Percentiles rank a stretch among this genome's conserved stretches.
Conservation (phyloP, 2,329 filamentous ascomycete species). For the Fusarium nematophilum region DNA sequence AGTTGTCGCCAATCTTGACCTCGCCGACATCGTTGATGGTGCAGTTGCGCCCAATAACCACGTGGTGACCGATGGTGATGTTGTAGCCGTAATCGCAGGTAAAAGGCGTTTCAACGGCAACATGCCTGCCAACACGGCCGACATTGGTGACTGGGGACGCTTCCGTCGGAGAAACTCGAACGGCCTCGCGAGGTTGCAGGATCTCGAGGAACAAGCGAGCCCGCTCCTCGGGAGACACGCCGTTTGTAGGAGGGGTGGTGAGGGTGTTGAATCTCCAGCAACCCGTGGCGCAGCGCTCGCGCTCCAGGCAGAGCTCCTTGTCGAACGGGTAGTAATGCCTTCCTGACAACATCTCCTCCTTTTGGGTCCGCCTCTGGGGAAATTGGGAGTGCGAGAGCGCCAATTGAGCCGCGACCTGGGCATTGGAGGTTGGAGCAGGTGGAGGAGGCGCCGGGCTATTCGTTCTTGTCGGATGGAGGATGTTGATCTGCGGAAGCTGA, state of each 20-base stretch:
- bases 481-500: slow-evolving; percentile 67
- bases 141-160: slow-evolving; percentile 63
- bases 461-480: slow-evolving; percentile 63
- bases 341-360: slow-evolving; percentile 89
- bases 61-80: slow-evolving; percentile 85
- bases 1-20: slow-evolving; percentile 83
- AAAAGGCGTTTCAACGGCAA: slow-evolving; percentile 88
- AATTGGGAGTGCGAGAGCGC: slow-evolving; percentile 68
- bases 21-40: slow-evolving; percentile 87
- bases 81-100: slow-evolving; percentile 97
- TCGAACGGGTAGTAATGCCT: slow-evolving; percentile 84
- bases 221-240: slow-evolving; percentile 76
- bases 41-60: slow-evolving; percentile 85
- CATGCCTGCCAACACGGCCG: slow-evolving; percentile 77
- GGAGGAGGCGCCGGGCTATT: slow-evolving; percentile 58
- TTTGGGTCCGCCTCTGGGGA: slow-evolving; percentile 70
- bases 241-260: slow-evolving; percentile 78
- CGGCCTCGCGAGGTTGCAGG: slow-evolving; percentile 69
- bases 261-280: slow-evolving; percentile 87
- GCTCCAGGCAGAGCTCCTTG: slow-evolving; percentile 81
- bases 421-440: slow-evolving; percentile 55
- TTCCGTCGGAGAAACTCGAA: slow-evolving; percentile 67
- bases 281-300: slow-evolving; percentile 84
- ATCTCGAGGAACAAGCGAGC: slow-evolving; percentile 78
- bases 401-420: slow-evolving; percentile 68